These are phyloP conservation scores for Melocanna baccifera DNA, from an alignment of 176 grass and related monocot species.

Conservation along the genomic window DNA sequence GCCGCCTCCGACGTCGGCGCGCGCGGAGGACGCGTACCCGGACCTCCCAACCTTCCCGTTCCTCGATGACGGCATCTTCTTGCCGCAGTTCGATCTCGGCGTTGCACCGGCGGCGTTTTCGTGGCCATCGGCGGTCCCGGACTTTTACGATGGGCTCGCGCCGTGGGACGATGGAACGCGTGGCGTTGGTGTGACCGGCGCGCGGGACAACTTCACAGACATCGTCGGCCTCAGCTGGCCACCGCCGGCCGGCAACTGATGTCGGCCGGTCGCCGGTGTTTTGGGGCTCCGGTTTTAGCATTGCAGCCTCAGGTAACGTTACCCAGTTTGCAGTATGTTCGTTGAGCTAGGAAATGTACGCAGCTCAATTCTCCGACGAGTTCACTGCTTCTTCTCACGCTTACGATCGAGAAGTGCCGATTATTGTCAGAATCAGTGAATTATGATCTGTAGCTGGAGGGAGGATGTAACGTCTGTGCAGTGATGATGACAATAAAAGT, in stretches of 20 bases:
- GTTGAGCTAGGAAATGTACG: slow-evolving; percentile 5
- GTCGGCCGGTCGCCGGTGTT: background rate
- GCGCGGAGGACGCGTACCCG: background rate
- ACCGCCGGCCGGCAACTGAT: slow-evolving; percentile 21
- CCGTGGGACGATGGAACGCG: slow-evolving; percentile 25
- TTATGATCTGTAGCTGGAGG: background rate
- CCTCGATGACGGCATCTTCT: slow-evolving; percentile 35
- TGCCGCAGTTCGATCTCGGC: slow-evolving; percentile 27
- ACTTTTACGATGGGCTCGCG: background rate
- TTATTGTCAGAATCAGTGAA: background rate
- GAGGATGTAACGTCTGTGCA: slow-evolving; percentile 24
- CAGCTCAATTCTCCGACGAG: background rate
- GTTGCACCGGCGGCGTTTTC: background rate
- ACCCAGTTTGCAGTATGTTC: background rate
- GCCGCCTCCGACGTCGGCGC: background rate
- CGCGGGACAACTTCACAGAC: slow-evolving; percentile 43
- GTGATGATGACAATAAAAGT: slow-evolving; percentile 34
- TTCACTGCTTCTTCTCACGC: background rate
- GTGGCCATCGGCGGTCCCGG: background rate
- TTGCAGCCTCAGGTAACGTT: slow-evolving; percentile 35
- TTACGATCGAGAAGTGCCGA: background rate
- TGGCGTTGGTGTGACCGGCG: background rate
- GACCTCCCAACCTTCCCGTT: slow-evolving; percentile 32
- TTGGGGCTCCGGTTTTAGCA: slow-evolving; percentile 49
- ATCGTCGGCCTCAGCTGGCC: slow-evolving; percentile 28